These are phyloP conservation scores for Butyriboletus loyo DNA, from an alignment of 768 basidiomycete genomes.

Conservation along the genomic window DNA sequence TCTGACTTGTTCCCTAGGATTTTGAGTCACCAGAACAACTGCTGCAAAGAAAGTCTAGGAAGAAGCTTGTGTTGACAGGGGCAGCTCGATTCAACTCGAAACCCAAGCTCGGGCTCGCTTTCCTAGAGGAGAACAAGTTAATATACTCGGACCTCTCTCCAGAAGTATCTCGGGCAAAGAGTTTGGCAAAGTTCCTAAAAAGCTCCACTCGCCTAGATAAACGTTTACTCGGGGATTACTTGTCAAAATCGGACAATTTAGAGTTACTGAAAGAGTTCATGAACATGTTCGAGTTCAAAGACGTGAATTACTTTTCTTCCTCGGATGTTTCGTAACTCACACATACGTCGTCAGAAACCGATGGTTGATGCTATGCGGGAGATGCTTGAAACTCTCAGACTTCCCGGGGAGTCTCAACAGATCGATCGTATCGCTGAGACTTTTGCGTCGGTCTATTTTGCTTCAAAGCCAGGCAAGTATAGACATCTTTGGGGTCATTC, in stretches of 20 bases:
- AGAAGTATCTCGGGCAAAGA: conserved; percentile 54
- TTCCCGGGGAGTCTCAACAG: conserved; percentile 95
- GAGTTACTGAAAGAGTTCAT: conserved; percentile 87
- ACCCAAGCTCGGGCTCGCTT: conserved; percentile 86
- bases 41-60: conserved; percentile 72
- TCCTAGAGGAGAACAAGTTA: conserved; percentile 89
- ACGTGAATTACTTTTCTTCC: conserved; percentile 47
- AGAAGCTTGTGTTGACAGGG: conserved; percentile 81
- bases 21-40: conserved; percentile 57
- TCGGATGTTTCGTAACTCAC: background rate
- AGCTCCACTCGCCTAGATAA: conserved; percentile 85
- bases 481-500: background rate
- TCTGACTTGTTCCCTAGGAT: conserved; percentile 36
- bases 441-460: conserved; percentile 90
- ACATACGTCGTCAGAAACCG: conserved; percentile 61
- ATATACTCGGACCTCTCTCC: conserved; percentile 67
- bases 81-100: conserved; percentile 88
- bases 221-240: conserved; percentile 87
- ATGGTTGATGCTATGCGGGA: conserved; percentile 96
- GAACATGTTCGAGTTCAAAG: conserved; percentile 82
- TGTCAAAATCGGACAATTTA: conserved; percentile 84
- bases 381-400: conserved; percentile 85
- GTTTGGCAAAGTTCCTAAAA: conserved; percentile 85
- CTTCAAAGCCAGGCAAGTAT: conserved; percentile 66
- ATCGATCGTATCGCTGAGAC: conserved; percentile 92